Conservation (phyloP, 2,329 filamentous ascomycete species). For the Tolypocladium tropicale region DNA sequence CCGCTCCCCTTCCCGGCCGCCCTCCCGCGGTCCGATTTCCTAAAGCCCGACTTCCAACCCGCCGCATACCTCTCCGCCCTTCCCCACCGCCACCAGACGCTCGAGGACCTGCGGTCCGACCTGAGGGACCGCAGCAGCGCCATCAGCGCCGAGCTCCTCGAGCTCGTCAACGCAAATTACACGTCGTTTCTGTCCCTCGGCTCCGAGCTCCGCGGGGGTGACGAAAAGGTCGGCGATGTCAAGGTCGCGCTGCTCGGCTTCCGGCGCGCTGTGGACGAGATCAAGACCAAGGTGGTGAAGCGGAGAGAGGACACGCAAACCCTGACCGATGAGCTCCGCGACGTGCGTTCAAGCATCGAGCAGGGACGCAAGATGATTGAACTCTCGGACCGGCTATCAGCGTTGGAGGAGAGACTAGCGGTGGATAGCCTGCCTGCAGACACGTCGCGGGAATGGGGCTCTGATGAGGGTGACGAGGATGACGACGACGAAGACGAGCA, state of each 20-base stretch:
- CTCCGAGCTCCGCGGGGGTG: conserved; percentile 70
- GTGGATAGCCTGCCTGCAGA: conserved; percentile 30
- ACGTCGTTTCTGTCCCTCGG: conserved; percentile 82
- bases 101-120: conserved; percentile 84
- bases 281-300: conserved; percentile 55
- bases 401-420: conserved; percentile 53
- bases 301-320: conserved; percentile 52
- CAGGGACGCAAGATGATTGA: conserved; percentile 53
- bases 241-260: conserved; percentile 81
- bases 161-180: conserved; percentile 93
- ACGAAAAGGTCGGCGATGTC: conserved; percentile 85
- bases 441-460: conserved; percentile 11
- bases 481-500: conserved; percentile 24
- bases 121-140: conserved; percentile 69
- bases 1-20: conserved; percentile 82
- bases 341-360: conserved; percentile 54
- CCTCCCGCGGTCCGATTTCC: conserved; percentile 73
- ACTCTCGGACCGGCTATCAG: conserved; percentile 49
- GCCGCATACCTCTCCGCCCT: conserved; percentile 71
- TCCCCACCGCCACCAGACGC: conserved; percentile 82
- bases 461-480: conserved; percentile 28
- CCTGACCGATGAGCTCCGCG: conserved; percentile 56
- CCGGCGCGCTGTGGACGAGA: conserved; percentile 65
- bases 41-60: conserved; percentile 66
- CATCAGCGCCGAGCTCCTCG: conserved; percentile 77